Conservation (phyloP, 805 yeast species). For the Teunomyces aglyptinius region DNA sequence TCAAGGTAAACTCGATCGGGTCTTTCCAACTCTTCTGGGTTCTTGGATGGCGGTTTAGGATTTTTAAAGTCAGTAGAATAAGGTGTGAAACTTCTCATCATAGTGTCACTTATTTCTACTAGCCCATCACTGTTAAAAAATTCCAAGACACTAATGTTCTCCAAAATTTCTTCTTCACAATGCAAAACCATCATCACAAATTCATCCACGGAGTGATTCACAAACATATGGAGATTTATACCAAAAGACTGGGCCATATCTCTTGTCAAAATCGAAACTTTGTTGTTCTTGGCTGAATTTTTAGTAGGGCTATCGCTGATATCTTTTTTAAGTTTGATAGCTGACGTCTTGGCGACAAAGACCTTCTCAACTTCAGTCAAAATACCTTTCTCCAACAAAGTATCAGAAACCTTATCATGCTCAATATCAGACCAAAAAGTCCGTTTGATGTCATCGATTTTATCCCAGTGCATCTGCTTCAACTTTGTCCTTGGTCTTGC, state of each 20-base stretch:
- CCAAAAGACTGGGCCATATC: slow-evolving; percentile 95
- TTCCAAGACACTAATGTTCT: slow-evolving; percentile 74
- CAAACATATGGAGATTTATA: slow-evolving; percentile 81
- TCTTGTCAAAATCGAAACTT: slow-evolving; percentile 69
- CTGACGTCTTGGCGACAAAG: slow-evolving; percentile 76
- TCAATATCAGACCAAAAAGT: slow-evolving; percentile 82
- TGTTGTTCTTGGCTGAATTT: slow-evolving; percentile 27
- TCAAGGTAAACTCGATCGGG: slow-evolving; percentile 85
- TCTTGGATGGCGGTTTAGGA: slow-evolving; percentile 52
- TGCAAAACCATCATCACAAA: slow-evolving; percentile 68
- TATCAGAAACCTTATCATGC: slow-evolving; percentile 57
- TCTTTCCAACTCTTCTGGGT: slow-evolving; percentile 74
- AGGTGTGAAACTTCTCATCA: slow-evolving; percentile 74
- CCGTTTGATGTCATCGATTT: slow-evolving; percentile 74
- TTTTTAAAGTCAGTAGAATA: slow-evolving; percentile 70
- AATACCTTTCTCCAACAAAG: slow-evolving; percentile 72
- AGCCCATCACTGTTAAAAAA: slow-evolving; percentile 76
- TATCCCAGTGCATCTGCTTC: slow-evolving; percentile 97
- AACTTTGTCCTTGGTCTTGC: slow-evolving; percentile 67
- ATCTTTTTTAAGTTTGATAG: slow-evolving; percentile 36
- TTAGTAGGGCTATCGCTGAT: slow-evolving; percentile 4
- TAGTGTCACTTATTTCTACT: slow-evolving; percentile 67
- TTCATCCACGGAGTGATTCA: slow-evolving; percentile 58
- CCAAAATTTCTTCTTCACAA: slow-evolving; percentile 72
- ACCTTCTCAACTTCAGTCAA: slow-evolving; percentile 80